A percentile compares a stretch with the other conserved stretches of the same genome.
Conservation (phyloP, 306 rosid species). For the Pueraria montana region DNA sequence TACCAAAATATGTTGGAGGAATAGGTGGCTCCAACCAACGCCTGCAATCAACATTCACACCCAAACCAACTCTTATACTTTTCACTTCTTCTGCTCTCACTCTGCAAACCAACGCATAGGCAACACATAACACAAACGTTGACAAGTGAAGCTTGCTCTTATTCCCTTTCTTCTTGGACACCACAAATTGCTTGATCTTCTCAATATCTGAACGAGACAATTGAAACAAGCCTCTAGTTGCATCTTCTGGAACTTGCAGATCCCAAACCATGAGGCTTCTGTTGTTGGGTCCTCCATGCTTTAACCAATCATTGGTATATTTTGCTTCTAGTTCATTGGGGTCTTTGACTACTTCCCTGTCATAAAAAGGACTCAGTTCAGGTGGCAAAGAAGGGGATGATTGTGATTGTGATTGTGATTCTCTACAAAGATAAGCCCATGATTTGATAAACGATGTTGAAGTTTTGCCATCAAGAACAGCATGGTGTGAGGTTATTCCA, state of each 20-base stretch:
- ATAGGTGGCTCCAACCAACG: slow-evolving; percentile 53
- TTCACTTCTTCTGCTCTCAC: slow-evolving; percentile 46
- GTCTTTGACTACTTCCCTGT: slow-evolving; percentile 54
- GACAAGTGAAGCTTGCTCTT: slow-evolving; percentile 45
- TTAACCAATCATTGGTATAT: slow-evolving; percentile 52
- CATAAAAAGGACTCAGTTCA: slow-evolving; percentile 51
- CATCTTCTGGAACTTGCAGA: slow-evolving; percentile 30
- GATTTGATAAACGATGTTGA: slow-evolving; percentile 61
- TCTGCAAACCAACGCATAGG: slow-evolving; percentile 48
- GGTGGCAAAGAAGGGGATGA: not conserved
- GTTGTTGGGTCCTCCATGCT: slow-evolving; percentile 56
- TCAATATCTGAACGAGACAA: slow-evolving; percentile 39
- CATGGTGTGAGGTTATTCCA: slow-evolving; percentile 59
- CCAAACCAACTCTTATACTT: not conserved
- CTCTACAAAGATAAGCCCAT: slow-evolving; percentile 64
- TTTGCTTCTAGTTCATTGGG: slow-evolving; percentile 13
- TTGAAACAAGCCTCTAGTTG: slow-evolving; percentile 49
- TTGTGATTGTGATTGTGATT: not conserved
- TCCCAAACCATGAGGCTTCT: slow-evolving; percentile 59
- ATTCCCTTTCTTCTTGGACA: slow-evolving; percentile 17
- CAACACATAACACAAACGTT: slow-evolving; percentile 45
- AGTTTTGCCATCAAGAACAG: slow-evolving; percentile 53
- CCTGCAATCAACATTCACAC: slow-evolving; percentile 48
- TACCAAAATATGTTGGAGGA: slow-evolving; percentile 65
- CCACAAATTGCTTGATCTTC: slow-evolving; percentile 38